These are phyloP conservation scores for Penicillium pancosmium DNA, from an alignment of 495 filamentous ascomycete genomes.

Conservation along the genomic window DNA sequence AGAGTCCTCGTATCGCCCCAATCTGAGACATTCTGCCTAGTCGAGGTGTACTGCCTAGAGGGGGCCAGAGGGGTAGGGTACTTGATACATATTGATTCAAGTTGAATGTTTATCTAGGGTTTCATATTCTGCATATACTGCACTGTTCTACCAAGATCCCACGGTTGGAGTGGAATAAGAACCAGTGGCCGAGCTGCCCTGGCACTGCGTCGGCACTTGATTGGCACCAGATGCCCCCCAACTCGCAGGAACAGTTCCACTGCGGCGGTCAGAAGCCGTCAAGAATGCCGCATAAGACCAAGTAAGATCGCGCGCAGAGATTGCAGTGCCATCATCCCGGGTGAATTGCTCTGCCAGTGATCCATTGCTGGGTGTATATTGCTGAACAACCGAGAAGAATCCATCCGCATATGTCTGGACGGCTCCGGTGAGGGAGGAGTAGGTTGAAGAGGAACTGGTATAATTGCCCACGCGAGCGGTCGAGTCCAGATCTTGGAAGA, in stretches of 20 bases:
- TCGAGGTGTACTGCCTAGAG: neutral
- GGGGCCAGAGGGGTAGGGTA: no score
- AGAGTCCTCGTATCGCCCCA: neutral
- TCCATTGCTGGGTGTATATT: slow-evolving; percentile 56
- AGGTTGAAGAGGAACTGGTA: slow-evolving; percentile 36
- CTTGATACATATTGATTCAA: no score
- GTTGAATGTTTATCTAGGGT: neutral
- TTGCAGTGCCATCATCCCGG: slow-evolving; percentile 50
- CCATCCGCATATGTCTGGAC: slow-evolving; percentile 53
- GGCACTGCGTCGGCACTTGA: slow-evolving; percentile 15
- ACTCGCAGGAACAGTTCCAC: slow-evolving; percentile 17
- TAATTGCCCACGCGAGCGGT: slow-evolving; percentile 43
- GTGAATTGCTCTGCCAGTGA: slow-evolving; percentile 63
- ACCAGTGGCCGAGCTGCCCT: slow-evolving; percentile 16
- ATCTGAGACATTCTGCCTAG: slow-evolving; percentile 1
- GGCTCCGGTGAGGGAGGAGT: slow-evolving; percentile 42
- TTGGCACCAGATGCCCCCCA: slow-evolving; percentile 19
- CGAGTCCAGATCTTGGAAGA: slow-evolving; percentile 45
- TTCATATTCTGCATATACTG: no score
- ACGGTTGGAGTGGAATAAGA: slow-evolving; percentile 16
- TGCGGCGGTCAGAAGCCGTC: slow-evolving; percentile 15
- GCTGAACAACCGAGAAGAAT: slow-evolving; percentile 47
- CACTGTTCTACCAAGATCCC: slow-evolving; percentile 9
- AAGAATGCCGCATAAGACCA: slow-evolving; percentile 53
- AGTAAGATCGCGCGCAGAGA: slow-evolving; percentile 62